These are phyloP conservation scores for Colletotrichum australisinense DNA, from an alignment of 2,329 filamentous ascomycete genomes.

Conservation along the genomic window DNA sequence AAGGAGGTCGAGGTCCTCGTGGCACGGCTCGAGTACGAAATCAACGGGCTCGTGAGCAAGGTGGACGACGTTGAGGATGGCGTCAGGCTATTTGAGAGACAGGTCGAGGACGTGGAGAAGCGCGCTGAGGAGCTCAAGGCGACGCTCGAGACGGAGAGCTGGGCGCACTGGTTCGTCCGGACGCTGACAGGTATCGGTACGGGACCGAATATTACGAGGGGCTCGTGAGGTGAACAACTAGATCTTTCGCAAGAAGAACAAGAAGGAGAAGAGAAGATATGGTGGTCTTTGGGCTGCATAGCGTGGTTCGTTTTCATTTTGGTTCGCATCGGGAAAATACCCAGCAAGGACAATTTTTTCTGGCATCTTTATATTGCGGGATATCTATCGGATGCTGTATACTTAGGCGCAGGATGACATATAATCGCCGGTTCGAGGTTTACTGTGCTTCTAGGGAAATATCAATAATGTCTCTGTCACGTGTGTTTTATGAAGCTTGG, in stretches of 20 bases:
- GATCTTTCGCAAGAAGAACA: background rate
- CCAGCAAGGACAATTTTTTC: conserved; percentile 4
- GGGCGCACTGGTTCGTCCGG: conserved; percentile 73
- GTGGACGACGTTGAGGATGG: conserved; percentile 90
- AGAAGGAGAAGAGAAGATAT: background rate
- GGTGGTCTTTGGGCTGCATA: conserved; percentile 29
- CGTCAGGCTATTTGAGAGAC: conserved; percentile 81
- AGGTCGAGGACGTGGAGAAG: conserved; percentile 78
- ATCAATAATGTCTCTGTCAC: background rate
- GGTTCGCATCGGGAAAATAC: conserved; percentile 23
- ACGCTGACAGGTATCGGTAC: conserved; percentile 71
- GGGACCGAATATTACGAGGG: conserved; percentile 65
- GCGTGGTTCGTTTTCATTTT: conserved; percentile 16
- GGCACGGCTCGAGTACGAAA: conserved; percentile 92
- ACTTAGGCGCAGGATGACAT: background rate
- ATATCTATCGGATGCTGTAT: background rate
- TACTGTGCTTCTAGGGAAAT: background rate
- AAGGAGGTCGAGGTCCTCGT: conserved; percentile 84
- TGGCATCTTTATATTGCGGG: conserved; percentile 6
- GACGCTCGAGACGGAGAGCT: conserved; percentile 73
- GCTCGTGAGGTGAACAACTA: background rate
- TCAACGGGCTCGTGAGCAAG: conserved; percentile 81
- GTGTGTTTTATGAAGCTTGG: background rate
- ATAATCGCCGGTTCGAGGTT: background rate
- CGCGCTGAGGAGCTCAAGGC: conserved; percentile 71